Base-by-base conservation (phyloP, 352 stramenopile species). In the Phytophthora niederhauseri region DNA sequence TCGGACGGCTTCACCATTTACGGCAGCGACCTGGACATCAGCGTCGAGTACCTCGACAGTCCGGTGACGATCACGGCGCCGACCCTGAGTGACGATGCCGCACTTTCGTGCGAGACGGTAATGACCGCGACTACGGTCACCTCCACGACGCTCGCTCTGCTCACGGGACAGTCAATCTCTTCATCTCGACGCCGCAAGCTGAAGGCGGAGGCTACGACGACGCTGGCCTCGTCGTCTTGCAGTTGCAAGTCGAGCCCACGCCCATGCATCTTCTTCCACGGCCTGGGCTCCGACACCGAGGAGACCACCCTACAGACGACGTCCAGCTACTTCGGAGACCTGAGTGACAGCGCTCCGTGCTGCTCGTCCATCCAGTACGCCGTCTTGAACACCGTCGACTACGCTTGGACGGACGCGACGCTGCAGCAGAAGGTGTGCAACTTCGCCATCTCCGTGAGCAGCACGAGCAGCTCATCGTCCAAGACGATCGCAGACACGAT, bases 231-330 rank as follows among this genome's bases (percentile, higher is more conserved):
- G 14, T 73, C 69, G 2, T 66, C 43, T 7, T 76, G 69, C 43
- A 46, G 46, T 22, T 76, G 69, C 20, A 19, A 53, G 6, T 62
- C 55, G 6, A 64, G 22, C 1, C 59, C 22, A 14, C 69, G 69
- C 0, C 66, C 73, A 17, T 80, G 73, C 43, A 53, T 80, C 34
- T 77, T 80, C 63, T 65, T 75, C 52, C 64, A 77, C 20, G 73
- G 68, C 12, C n/a, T 75, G 6, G 73, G 68, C 14, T 55, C 61
- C 5, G 19, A 55, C 24, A 36, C 28, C 3, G 54, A 69, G 17
- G 19, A 72, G 31, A 58, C 46, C 11, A 62, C 51, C 2, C 26
- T 76, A 2, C 61, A 66, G n/a, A 28, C 63, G 2, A 61, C 64
- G 8, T 70, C 56, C 3, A 28, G 28, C n/a, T 80, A 74, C 51